Evolutionary conservation across 352 stramenopile genomes (phyloP).

Genomic region (Pythium vanterpoolii): DNA sequence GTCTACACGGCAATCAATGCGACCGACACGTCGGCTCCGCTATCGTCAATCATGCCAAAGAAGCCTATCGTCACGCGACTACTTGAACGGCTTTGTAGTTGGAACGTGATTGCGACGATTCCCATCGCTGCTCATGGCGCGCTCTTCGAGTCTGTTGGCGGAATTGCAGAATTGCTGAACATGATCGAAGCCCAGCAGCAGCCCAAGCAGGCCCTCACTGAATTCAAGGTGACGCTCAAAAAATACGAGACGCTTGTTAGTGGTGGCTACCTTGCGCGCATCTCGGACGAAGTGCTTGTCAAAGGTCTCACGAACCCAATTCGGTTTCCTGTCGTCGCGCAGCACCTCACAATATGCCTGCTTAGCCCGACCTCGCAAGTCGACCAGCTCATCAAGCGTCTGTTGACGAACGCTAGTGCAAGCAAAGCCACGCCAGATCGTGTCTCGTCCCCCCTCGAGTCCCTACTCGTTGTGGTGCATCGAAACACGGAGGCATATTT

Average conservation of each 20-base stretch:
- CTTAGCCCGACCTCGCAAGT: slow-evolving; percentile 57
- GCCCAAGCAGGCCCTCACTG: slow-evolving; percentile 12
- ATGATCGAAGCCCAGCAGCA: slow-evolving; percentile 32
- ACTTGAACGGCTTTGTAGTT: slow-evolving; percentile 56
- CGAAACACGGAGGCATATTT: slow-evolving; percentile 73
- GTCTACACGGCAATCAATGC: slow-evolving; percentile 44
- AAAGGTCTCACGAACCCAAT: slow-evolving; percentile 77
- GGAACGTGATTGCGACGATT: slow-evolving; percentile 60
- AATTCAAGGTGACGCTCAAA: slow-evolving; percentile 38
- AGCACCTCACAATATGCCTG: slow-evolving; percentile 72
- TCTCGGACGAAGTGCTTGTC: slow-evolving; percentile 68
- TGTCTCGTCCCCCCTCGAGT: slow-evolving; percentile 53
- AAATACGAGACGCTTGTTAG: slow-evolving; percentile 45
- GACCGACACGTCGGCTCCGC: not conserved
- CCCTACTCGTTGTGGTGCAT: slow-evolving; percentile 61
- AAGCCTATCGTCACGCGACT: slow-evolving; percentile 62
- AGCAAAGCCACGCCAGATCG: slow-evolving; percentile 46
- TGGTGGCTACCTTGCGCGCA: slow-evolving; percentile 51
- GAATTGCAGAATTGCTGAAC: slow-evolving; percentile 68
- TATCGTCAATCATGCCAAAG: slow-evolving; percentile 11
- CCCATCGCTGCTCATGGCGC: slow-evolving; percentile 75
- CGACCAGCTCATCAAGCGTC: slow-evolving; percentile 69
- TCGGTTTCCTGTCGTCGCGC: slow-evolving; percentile 72
- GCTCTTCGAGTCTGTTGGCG: slow-evolving; percentile 79
- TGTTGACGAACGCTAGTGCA: slow-evolving; percentile 48